Evolutionary conservation across 805 yeast genomes (phyloP).

Genomic region (Saccharomycopsis amapae): DNA sequence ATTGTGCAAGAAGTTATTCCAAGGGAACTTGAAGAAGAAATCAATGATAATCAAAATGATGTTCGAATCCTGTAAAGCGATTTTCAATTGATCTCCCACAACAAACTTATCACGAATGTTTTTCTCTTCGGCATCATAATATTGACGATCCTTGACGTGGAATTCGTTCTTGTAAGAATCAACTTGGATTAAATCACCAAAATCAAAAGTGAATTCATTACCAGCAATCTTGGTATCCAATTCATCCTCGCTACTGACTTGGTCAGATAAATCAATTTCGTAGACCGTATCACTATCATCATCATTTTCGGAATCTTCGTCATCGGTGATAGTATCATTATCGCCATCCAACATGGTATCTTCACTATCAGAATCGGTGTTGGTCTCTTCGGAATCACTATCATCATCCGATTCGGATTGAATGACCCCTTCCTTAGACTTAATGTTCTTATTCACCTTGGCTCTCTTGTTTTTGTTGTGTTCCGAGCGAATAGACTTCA

Average conservation of each 20-base stretch:
- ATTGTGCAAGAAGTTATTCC: conserved; percentile 82
- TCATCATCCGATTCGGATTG: conserved; percentile 16
- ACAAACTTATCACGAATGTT: conserved; percentile 48
- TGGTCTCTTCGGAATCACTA: conserved; percentile 9
- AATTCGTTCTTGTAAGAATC: conserved; percentile 26
- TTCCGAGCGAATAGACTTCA: conserved; percentile 23
- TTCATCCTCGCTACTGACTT: conserved; percentile 22
- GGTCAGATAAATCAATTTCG: conserved; percentile 10
- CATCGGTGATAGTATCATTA: conserved; percentile 16
- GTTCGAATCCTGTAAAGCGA: conserved; percentile 56
- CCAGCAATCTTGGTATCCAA: conserved; percentile 3
- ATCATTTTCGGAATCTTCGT: conserved; percentile 20
- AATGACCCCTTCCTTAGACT: conserved; percentile 10
- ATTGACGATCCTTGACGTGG: conserved; percentile 23
- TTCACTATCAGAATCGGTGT: conserved; percentile 14
- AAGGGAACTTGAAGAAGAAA: conserved; percentile 66
- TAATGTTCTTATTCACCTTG: conserved; percentile 7
- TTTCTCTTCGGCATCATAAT: conserved; percentile 25
- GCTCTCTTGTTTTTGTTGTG: conserved; percentile 23
- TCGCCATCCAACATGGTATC: conserved; percentile 19
- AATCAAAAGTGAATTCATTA: conserved; percentile 24
- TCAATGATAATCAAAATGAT: conserved; percentile 53
- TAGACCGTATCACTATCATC: conserved; percentile 7
- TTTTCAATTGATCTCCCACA: conserved; percentile 68
- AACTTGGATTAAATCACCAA: conserved; percentile 11